These are phyloP conservation scores for Plasmodium gonderi DNA, from an alignment of 169 alveolate species.

Conservation along the genomic window DNA sequence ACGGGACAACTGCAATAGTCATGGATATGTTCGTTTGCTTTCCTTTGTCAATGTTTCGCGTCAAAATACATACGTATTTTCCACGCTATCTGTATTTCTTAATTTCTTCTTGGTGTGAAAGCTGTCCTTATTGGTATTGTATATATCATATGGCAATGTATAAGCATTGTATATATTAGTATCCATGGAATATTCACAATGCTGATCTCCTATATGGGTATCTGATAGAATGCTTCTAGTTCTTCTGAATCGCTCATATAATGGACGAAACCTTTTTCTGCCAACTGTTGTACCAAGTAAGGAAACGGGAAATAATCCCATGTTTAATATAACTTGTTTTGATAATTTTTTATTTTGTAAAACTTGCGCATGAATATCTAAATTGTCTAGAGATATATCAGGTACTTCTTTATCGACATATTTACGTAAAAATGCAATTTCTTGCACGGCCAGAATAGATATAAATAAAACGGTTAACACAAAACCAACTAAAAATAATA, in stretches of 20 bases:
- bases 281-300: conserved; percentile 83
- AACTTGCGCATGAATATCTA: conserved; percentile 81
- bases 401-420: conserved; percentile 84
- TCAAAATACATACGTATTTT: conserved; percentile 63
- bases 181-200: conserved; percentile 79
- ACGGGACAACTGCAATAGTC: neutral
- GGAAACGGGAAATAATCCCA: conserved; percentile 84
- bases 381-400: conserved; percentile 78
- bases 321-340: conserved; percentile 81
- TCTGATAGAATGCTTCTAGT: conserved; percentile 82
- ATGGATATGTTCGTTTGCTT: neutral
- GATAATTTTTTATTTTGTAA: conserved; percentile 80
- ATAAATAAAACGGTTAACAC: conserved; percentile 80
- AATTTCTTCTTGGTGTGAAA: conserved; percentile 21
- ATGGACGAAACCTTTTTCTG: conserved; percentile 78
- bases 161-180: conserved; percentile 68
- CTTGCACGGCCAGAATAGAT: conserved; percentile 83
- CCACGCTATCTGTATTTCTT: neutral
- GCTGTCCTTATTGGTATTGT: conserved; percentile 42
- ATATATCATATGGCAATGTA: conserved; percentile 73
- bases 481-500: conserved; percentile 80
- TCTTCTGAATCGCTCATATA: conserved; percentile 79
- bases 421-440: conserved; percentile 81
- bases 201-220: conserved; percentile 80
- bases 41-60: neutral